Conservation (phyloP, 2,329 filamentous ascomycete genomes). For the Apiospora marii region DNA sequence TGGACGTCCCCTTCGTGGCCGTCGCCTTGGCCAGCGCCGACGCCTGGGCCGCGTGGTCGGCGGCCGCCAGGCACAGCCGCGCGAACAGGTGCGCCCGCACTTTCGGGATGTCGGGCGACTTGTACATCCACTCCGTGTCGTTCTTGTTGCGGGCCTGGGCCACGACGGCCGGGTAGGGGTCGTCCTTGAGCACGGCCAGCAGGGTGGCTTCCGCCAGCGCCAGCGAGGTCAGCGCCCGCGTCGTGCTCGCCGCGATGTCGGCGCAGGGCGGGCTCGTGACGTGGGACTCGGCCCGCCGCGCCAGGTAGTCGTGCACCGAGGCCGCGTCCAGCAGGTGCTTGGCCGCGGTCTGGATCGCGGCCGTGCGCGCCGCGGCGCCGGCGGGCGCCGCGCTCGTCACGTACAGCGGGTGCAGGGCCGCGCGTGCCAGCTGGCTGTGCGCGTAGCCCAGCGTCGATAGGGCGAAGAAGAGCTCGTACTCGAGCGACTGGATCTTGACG, state of each 20-base stretch:
- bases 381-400: constrained; percentile 68
- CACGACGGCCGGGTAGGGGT: constrained; percentile 86
- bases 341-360: constrained; percentile 76
- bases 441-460: constrained; percentile 80
- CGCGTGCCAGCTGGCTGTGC: constrained; percentile 75
- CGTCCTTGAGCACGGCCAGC: constrained; percentile 90
- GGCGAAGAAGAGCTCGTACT: constrained; percentile 84
- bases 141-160: constrained; percentile 82
- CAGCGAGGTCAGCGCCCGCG: constrained; percentile 67
- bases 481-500: constrained; percentile 75
- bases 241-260: constrained; percentile 61
- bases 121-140: constrained; percentile 97
- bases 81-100: constrained; percentile 90
- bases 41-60: constrained; percentile 85
- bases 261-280: constrained; percentile 53
- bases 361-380: constrained; percentile 70
- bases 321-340: constrained; percentile 81
- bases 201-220: constrained; percentile 89
- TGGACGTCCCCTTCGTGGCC: constrained; percentile 49
- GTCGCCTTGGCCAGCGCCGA: constrained; percentile 56
- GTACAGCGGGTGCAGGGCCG: constrained; percentile 77
- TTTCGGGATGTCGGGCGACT: constrained; percentile 84
- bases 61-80: constrained; percentile 84
- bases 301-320: constrained; percentile 78
- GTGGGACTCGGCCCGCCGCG: constrained; percentile 59